Base-by-base conservation (phyloP, 208 protist species). In the Trypanosomatidae sp. region DNA sequence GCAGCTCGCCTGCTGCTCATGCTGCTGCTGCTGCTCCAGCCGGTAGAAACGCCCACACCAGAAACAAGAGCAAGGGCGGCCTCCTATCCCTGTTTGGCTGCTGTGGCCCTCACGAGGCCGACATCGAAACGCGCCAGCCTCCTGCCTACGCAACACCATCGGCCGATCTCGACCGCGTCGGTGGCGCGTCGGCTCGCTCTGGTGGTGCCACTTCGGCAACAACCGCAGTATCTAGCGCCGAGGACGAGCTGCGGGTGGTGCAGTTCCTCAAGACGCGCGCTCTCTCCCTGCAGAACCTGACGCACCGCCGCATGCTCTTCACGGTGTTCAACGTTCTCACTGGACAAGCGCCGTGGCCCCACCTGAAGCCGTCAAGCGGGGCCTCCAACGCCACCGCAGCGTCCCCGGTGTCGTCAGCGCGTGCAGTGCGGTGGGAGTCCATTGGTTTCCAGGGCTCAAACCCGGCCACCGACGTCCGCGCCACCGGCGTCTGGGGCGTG, bases 391-490 rank as follows among this genome's bases (percentile, higher is more conserved):
- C 30, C 0, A 8, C 5, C 13, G 15, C 4, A 0, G 13, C 28
- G 30, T 69, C 56, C 22, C 62, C 33, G 30, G 62, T 62, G 47
- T 66, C 70, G 43, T 74, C 68, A 30, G 36, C 73, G 10, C 76
- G 64, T n/a, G 39, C 60, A 2, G 71, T 88, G 3, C 58, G 70
- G 46, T 96, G 91, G 89, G 88, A 96, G 69, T 60, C 47, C 2
- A 77, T 96, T 17, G 91, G 91, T 3, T 96, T 96, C 69, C 91
- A 96, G 64, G 91, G 91, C 28, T 71, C 59, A 52, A 86, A 96
- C 69, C 91, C 91, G 15, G 87, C 87, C 6, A 96, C 91, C 10
- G 91, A 96, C 59, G 78, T 94, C 41, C 91, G 91, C 28, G 85
- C 81, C 25, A 91, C 88, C 9, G 91, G 91, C 46, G 50, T 96